phyloP scores from a whole-genome alignment of 2,329 filamentous ascomycete genomes.

The Verticillium isaacii region DNA sequence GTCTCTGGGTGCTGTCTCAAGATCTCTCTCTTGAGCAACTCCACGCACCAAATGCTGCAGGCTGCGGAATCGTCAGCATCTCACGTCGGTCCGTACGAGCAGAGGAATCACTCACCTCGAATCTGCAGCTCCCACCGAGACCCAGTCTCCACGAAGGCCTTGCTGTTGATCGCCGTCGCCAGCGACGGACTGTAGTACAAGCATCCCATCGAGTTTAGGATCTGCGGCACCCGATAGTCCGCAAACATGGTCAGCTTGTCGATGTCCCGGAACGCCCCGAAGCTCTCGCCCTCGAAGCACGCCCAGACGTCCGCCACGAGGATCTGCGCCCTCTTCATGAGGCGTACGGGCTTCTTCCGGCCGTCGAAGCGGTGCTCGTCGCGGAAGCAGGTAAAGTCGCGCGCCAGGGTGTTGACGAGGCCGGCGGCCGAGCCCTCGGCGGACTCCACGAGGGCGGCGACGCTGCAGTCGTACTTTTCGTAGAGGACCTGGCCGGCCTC shows the following conservation, averaged over 20 bases:
- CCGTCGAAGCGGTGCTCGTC: conserved; percentile 76
- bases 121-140: conserved; percentile 81
- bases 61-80: conserved; percentile 37
- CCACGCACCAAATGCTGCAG: conserved; percentile 94
- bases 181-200: conserved; percentile 80
- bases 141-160: conserved; percentile 64
- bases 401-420: conserved; percentile 80
- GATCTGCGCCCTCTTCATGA: conserved; percentile 94
- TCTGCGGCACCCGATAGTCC: conserved; percentile 95
- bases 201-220: conserved; percentile 77
- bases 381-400: conserved; percentile 79
- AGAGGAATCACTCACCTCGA: conserved; percentile 51
- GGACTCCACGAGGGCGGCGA: conserved; percentile 67
- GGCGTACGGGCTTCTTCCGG: conserved; percentile 63
- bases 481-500: conserved; percentile 79
- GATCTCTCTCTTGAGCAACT: conserved; percentile 82
- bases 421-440: conserved; percentile 76
- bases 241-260: conserved; percentile 98
- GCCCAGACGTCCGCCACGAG: conserved; percentile 96
- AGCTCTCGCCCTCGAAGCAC: conserved; percentile 77
- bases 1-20: conserved; percentile 64
- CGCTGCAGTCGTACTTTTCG: conserved; percentile 69
- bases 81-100: background rate
- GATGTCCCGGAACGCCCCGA: conserved; percentile 83
- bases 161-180: conserved; percentile 62